Base-by-base conservation (phyloP, 768 basidiomycete genomes). In the Leccinellum albellum region DNA sequence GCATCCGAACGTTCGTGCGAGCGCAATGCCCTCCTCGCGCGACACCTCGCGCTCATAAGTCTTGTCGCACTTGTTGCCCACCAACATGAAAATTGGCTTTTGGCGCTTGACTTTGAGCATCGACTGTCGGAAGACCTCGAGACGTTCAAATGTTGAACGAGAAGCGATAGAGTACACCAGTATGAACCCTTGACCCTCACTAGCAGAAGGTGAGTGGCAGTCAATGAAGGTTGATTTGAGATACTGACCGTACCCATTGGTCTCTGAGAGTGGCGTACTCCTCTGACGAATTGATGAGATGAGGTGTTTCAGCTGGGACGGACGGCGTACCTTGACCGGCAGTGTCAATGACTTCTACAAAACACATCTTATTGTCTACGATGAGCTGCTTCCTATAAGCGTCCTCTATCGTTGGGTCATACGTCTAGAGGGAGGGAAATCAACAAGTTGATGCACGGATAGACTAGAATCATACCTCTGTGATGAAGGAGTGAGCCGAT, bases 361-460 rank as follows among this genome's bases (percentile, higher is more conserved):
- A 89, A 75, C 93, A 95, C 85, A 94, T 94, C 65, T 87, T 83
- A 70, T 94, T 93, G 74, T 96, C 94, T 61, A 97, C 93, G 55
- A 94, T 86, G 65, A 94, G 82, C 71, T 94, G 93, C 73, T 95
- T 96, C 67, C 94, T 84, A 76, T 98, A 97, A 61, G 94, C 94
- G 73, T 97, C 94, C 76, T 98, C 94, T 84, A 98, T 98, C 65
- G 94, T 98, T 56, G 94, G 94, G 78, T 98, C 94, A 74, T 98
- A 98, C 52, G 93, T 93, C 92, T 96, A 62, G 55, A 40, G 4
- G 26, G 53, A 54, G 59, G 48, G 35, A 21, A 50, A 42, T 61
- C 24, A 61, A 37, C 29, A 45, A 63, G 44, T 40, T 58, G 56
- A 40, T 28, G 28, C 23, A 44, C 6, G 23, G 57, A 59, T 63